Evolutionary conservation across 2,329 filamentous ascomycete species (phyloP), one percentile per base, ranked within the genome.

Genomic region (Hymenoscyphus infarciens): DNA sequence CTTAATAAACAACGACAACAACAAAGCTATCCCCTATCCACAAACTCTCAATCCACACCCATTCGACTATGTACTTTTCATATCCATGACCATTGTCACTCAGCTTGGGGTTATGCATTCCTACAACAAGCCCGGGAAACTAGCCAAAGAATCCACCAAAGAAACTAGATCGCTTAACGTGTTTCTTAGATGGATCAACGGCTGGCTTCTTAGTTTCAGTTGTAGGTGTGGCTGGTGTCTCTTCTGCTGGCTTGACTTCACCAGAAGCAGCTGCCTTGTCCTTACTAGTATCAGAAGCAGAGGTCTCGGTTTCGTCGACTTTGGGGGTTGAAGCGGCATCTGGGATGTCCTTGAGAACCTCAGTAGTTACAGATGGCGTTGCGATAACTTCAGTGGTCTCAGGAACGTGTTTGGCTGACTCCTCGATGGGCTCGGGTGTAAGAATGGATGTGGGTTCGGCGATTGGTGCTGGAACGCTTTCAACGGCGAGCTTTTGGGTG

Each of bases 91-190:
- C 1, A 35, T 10, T 1, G 13, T 35, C 33, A 1, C 1, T 35
- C 33, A 27, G 13, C 10, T 10, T 35, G 13, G 13, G 3, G 3
- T 35, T 35, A 11, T 4, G 10, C 33, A 35, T 13, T 11, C 1
- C n/a, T n/a, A n/a, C 33, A 35, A 35, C 33, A 3, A 11, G 8
- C 3, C n/a, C n/a, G n/a, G 33, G 1, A 4, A 11, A 15, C 53
- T 38, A 63, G 0, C 61, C 61, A 22, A 63, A 63, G 15, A 63
- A 35, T 29, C 61, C 61, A 19, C 61, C 61, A 22, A 63, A 63
- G 52, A 56, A 63, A 31, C 57, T 60, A 6, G 61, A 63, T 19
- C 61, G 56, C 53, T 63, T 63, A 11, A 60, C 61, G n/a, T 59
- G 61, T 29, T 63, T 63, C 33, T 35, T 35, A 15, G 13, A 11